Evolutionary conservation across 192 early-diverging fungal genomes (phyloP), one percentile per base, ranked within the genome.

Genomic region (Coemansia furcata): DNA sequence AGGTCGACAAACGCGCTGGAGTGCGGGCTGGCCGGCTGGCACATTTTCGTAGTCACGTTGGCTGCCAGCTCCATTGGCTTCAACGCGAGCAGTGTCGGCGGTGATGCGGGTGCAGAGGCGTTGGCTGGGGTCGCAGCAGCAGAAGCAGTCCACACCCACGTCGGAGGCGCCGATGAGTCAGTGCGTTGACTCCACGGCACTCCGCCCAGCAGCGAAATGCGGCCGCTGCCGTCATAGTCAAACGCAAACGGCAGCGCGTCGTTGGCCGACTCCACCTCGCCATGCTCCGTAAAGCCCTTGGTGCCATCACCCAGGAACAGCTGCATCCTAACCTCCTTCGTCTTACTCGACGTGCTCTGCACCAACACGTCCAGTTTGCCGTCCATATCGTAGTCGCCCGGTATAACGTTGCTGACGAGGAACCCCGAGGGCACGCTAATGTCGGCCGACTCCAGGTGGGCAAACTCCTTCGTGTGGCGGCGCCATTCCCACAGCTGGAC

Each of bases 1-100:
- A 98, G 72, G 76, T 98, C 95, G 1, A 98, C 67, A 86, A 96
- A 98, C 5, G 94, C 94, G 75, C 90, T 95, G 0, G 94, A 95
- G 69, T 97, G 93, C n/a, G 92, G 92, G 46, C 85, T 67, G 14
- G 90, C 74, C n/a, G 88, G 84, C 42, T 46, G 79, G 71, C 95
- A 97, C 52, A 85, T 80, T 17, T 72, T 32, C 33, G 68, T 57
- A 30, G 76, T 33, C 57, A 60, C 37, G 52, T 62, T 11, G 4
- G 71, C 50, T 19, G 63, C 38, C 37, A 65, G 32, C 15, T 50
- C 42, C 29, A 78, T 66, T 6, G 59, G 29, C 50, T 15, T 42
- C 33, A 72, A 26, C 10, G 26, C 46, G 63, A 61, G 69, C 47
- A 68, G 21, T 3, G 10, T 52, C n/a, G 36, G 14, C 23, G 64